A percentile compares a stretch with the other conserved stretches of the same genome.
phyloP scores from a whole-genome alignment of 257 asterid species.

The Agastache rugosa region DNA sequence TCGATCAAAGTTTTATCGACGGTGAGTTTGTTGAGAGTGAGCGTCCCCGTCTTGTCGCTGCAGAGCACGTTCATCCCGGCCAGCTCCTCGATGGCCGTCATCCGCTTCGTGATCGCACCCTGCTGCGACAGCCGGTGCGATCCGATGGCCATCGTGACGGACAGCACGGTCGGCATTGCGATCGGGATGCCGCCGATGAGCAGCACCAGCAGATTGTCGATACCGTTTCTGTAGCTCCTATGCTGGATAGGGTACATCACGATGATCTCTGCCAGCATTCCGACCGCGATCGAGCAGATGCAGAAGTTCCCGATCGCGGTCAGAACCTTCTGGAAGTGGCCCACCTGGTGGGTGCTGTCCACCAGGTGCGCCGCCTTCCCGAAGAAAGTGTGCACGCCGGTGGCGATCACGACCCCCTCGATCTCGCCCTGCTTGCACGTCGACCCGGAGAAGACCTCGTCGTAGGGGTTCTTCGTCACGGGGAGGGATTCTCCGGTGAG shows the following conservation, averaged over 20 bases:
- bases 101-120: slow-evolving; percentile 95
- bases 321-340: slow-evolving; percentile 94
- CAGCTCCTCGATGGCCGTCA: slow-evolving; percentile 96
- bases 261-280: slow-evolving; percentile 74
- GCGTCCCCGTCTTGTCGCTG: slow-evolving; percentile 93
- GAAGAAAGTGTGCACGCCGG: slow-evolving; percentile 95
- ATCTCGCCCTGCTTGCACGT: slow-evolving; percentile 96
- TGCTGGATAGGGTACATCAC: slow-evolving; percentile 93
- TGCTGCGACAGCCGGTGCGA: slow-evolving; percentile 92
- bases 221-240: slow-evolving; percentile 79
- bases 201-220: slow-evolving; percentile 83
- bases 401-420: slow-evolving; percentile 92
- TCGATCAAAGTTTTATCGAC: slow-evolving; percentile 77
- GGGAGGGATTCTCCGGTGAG: slow-evolving; percentile 96
- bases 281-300: slow-evolving; percentile 83
- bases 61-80: slow-evolving; percentile 98
- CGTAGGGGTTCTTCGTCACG: slow-evolving; percentile 73
- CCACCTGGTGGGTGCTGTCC: slow-evolving; percentile 91
- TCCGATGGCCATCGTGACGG: slow-evolving; percentile 96
- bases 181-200: slow-evolving; percentile 94
- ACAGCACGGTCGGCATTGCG: slow-evolving; percentile 95
- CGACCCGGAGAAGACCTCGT: slow-evolving; percentile 90
- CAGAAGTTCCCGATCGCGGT: slow-evolving; percentile 96
- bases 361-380: slow-evolving; percentile 98
- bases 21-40: slow-evolving; percentile 82